phyloP scores from a whole-genome alignment of 2,329 filamentous ascomycete genomes.

The Eurotiales sp. region DNA sequence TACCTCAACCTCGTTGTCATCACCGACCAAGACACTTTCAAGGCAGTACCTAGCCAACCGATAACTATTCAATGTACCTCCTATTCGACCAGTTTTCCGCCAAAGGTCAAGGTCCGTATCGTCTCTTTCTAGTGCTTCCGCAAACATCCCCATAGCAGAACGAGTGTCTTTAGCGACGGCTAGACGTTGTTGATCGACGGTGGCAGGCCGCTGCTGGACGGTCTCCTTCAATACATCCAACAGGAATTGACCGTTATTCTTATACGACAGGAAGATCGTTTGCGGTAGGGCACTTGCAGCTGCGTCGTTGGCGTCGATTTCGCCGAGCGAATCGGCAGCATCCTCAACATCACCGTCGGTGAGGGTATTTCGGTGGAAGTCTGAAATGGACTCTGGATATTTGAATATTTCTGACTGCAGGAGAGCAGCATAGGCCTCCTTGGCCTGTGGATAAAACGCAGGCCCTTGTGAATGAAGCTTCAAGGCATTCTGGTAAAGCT shows the following conservation, averaged over 20 bases:
- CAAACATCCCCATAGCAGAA: conserved; percentile 52
- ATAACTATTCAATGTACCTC: conserved; percentile 54
- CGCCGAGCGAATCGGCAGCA: conserved; percentile 33
- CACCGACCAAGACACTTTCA: conserved; percentile 60
- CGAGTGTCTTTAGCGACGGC: conserved; percentile 35
- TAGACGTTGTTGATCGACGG: conserved; percentile 16
- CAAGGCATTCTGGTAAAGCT: conserved; percentile 85
- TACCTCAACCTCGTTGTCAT: conserved; percentile 54
- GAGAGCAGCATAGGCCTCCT: conserved; percentile 75
- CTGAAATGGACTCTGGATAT: conserved; percentile 80
- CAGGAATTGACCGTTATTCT: conserved; percentile 89
- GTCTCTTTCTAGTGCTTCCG: conserved; percentile 61
- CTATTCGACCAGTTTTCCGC: conserved; percentile 58
- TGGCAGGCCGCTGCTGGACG: conserved; percentile 22
- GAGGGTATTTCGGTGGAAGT: conserved; percentile 69
- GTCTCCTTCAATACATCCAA: conserved; percentile 68
- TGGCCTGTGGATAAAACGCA: conserved; percentile 68
- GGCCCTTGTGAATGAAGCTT: conserved; percentile 89
- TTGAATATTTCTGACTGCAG: conserved; percentile 93
- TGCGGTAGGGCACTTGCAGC: conserved; percentile 79
- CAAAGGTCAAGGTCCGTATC: conserved; percentile 63
- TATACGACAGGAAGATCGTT: conserved; percentile 88
- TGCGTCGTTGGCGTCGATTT: conserved; percentile 64
- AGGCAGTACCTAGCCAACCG: conserved; percentile 60
- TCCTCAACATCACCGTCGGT: conserved; percentile 32